These are phyloP conservation scores for Crithidia brevicula DNA, from an alignment of 208 protist genomes.

Conservation along the genomic window DNA sequence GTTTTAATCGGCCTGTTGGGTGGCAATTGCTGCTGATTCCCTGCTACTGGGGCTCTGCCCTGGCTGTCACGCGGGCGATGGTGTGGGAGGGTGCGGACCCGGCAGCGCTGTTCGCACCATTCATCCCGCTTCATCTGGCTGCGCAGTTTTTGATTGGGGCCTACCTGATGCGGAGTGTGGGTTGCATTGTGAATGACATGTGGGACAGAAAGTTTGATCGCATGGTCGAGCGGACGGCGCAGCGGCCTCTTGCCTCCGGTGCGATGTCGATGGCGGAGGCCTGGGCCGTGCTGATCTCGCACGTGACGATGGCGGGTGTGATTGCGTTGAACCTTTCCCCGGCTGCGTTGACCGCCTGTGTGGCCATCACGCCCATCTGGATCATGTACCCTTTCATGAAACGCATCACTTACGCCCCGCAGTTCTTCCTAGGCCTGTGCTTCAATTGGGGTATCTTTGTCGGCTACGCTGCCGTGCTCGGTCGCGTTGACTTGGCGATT, in stretches of 20 bases:
- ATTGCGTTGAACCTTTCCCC: constrained; percentile 78
- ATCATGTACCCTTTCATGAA: constrained; percentile 87
- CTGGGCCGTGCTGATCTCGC: constrained; percentile 40
- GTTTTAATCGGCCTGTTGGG: constrained; percentile 70
- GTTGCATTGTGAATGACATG: constrained; percentile 89
- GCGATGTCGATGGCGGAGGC: constrained; percentile 63
- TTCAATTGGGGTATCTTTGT: constrained; percentile 91
- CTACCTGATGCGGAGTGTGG: constrained; percentile 82
- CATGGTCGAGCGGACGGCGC: constrained; percentile 71
- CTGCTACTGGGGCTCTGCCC: constrained; percentile 79
- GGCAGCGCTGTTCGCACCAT: constrained; percentile 69
- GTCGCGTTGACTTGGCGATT: constrained; percentile 69
- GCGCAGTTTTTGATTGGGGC: constrained; percentile 67
- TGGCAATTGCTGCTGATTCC: constrained; percentile 79
- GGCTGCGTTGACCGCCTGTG: constrained; percentile 49
- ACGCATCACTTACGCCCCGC: constrained; percentile 78
- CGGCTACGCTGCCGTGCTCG: constrained; percentile 84
- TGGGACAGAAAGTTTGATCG: constrained; percentile 80
- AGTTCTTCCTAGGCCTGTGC: constrained; percentile 79
- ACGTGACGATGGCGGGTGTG: constrained; percentile 47
- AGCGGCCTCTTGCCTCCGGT: constrained; percentile 68
- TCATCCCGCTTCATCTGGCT: constrained; percentile 79
- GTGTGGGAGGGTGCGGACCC: constrained; percentile 90
- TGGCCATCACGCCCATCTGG: constrained; percentile 69
- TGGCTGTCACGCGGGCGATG: constrained; percentile 81